Evolutionary conservation across 2,329 filamentous ascomycete genomes (phyloP).

Genomic region (Cercospora brassicicola): DNA sequence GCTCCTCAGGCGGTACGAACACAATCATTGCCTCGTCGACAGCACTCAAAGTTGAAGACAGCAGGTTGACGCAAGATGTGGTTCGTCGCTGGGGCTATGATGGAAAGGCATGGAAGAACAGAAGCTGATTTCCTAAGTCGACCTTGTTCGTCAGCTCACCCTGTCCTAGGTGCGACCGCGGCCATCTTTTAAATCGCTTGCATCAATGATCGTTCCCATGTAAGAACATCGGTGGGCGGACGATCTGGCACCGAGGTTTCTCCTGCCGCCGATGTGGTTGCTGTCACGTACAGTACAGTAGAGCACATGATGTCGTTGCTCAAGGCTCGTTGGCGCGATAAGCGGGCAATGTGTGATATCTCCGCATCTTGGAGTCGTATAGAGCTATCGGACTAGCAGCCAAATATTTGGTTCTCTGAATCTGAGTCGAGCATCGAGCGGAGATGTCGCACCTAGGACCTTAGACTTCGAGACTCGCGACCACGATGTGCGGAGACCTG

Average conservation of each 20-base stretch:
- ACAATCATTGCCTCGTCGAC: neutral
- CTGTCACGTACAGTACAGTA: neutral
- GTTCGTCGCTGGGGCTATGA: neutral
- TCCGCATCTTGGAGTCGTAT: neutral
- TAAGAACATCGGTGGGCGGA: neutral
- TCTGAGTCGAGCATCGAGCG: neutral
- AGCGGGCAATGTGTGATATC: neutral
- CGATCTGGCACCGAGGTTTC: neutral
- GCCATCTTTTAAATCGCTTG: neutral
- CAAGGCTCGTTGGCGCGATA: neutral
- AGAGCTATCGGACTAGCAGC: neutral
- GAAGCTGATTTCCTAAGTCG: neutral
- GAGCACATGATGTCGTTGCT: neutral
- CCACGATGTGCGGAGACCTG: neutral
- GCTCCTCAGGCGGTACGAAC: neutral
- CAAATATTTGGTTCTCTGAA: neutral
- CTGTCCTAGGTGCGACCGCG: neutral
- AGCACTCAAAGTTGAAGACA: neutral
- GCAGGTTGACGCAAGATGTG: neutral
- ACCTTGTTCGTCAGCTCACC: neutral
- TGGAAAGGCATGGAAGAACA: neutral
- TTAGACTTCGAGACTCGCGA: neutral
- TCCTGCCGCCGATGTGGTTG: neutral
- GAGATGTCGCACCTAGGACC: neutral
- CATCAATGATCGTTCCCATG: neutral